Base-by-base conservation (phyloP, 208 protist genomes). In the Angomonas desouzai region DNA sequence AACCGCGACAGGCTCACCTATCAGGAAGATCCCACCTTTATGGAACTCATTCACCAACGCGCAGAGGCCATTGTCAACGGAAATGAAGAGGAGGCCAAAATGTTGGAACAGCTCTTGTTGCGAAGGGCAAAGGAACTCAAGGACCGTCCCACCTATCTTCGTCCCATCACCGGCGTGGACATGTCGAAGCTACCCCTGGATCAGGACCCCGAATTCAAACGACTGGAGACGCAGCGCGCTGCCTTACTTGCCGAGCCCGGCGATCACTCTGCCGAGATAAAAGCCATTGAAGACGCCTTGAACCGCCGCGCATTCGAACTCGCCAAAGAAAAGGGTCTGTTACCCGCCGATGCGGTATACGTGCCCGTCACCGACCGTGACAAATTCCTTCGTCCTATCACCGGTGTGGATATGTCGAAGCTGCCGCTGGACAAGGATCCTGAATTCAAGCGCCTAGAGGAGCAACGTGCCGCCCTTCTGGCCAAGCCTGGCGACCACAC, bases 271-370 rank as follows among this genome's bases (percentile, higher is more conserved):
- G 58, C 36, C 18, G 66, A 70, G 49, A 88, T 91, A 33, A 30
- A 71, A 23, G 60, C 33, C 7, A 60, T 86, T 2, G 72, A 90
- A 70, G 67, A 81, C 13, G 73, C 79, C 18, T 83, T 93, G 79
- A 91, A 89, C 70, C 76, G 83, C 55, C 80, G 80, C 51, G 81
- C 84, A 28, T 66, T 80, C 38, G 68, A 83, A 55, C 64, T 93
- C 25, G 81, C 83, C 23, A 67, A 77, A 48, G 85, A 92, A 32
- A 77, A 84, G 16, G 59, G 75, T 16, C 66, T 74, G 27, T 89
- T 79, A 3, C 23, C 48, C 20, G 48, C 48, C 4, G 48, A 53
- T 53, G 48, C 48, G 9, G 20, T 53, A 11, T 53, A 25, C 20
- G 20, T 53, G 20, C 18, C 48, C 23, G 7, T 16, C 4, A 16